phyloP scores from a whole-genome alignment of 257 asterid genomes.

The Fraxinus excelsior region DNA sequence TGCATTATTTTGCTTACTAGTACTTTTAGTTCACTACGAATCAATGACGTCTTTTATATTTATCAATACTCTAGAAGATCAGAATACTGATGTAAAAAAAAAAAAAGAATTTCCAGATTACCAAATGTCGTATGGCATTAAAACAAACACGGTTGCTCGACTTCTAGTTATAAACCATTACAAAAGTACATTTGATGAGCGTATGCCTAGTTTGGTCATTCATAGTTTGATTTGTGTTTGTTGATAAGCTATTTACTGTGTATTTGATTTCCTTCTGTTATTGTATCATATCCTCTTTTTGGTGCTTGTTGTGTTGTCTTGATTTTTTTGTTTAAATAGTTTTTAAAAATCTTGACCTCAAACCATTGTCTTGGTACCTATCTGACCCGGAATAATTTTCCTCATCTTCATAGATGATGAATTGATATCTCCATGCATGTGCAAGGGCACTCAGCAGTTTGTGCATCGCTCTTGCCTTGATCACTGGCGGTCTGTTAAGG shows the following conservation, averaged over 20 bases:
- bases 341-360: not conserved
- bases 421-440: constrained; percentile 62
- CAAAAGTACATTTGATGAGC: not conserved
- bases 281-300: not conserved
- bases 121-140: not conserved
- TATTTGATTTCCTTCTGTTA: not conserved
- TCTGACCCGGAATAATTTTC: not conserved
- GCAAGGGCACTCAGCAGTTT: constrained; percentile 66
- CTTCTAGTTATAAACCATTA: not conserved
- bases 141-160: not conserved
- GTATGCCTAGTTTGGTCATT: not conserved
- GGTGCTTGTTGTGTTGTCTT: not conserved
- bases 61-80: not conserved
- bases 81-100: not conserved
- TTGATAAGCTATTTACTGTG: not conserved
- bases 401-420: constrained; percentile 38
- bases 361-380: not conserved
- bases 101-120: not conserved
- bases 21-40: not conserved
- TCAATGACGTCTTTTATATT: not conserved
- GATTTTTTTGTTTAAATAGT: not conserved
- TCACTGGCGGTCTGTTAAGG: constrained; percentile 68
- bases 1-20: not conserved
- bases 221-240: not conserved
- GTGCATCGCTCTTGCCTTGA: constrained; percentile 66